Percentiles rank a stretch among this genome's conserved stretches.
These are phyloP conservation scores for Holtermannia corniformis DNA, from an alignment of 768 basidiomycete genomes.

Conservation along the genomic window DNA sequence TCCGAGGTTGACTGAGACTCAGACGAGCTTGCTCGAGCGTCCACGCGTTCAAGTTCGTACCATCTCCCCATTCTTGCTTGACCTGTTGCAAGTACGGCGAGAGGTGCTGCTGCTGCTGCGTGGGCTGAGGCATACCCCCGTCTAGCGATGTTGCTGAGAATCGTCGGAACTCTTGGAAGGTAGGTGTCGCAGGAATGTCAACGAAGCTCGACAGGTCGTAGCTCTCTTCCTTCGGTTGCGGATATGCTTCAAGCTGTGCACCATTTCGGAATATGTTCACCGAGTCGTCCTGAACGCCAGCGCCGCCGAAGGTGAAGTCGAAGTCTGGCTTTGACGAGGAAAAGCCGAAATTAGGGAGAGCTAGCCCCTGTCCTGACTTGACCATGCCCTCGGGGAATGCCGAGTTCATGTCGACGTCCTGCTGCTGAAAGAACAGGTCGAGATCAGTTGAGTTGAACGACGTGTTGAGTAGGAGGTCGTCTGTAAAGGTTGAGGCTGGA, in stretches of 20 bases:
- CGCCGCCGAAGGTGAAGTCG: neutral
- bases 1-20: neutral
- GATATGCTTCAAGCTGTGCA: too few relatives aligned
- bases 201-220: conserved; percentile 16
- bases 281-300: neutral
- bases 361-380: conserved; percentile 1
- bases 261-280: conserved; percentile 9
- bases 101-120: neutral
- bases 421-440: conserved; percentile 15
- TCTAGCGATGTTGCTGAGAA: neutral
- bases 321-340: neutral
- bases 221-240: conserved; percentile 6
- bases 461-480: conserved; percentile 21
- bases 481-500: conserved; percentile 22
- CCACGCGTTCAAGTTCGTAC: neutral
- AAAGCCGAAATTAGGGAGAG: conserved; percentile 2
- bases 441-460: conserved; percentile 18
- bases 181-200: neutral
- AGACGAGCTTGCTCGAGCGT: neutral
- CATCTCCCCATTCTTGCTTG: neutral
- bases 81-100: neutral
- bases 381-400: neutral
- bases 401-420: neutral
- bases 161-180: neutral
- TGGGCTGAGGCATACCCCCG: conserved; percentile 5